Evolutionary conservation across 768 basidiomycete species (phyloP), one percentile per base, ranked within the genome.

Genomic region (Suillus luteus): DNA sequence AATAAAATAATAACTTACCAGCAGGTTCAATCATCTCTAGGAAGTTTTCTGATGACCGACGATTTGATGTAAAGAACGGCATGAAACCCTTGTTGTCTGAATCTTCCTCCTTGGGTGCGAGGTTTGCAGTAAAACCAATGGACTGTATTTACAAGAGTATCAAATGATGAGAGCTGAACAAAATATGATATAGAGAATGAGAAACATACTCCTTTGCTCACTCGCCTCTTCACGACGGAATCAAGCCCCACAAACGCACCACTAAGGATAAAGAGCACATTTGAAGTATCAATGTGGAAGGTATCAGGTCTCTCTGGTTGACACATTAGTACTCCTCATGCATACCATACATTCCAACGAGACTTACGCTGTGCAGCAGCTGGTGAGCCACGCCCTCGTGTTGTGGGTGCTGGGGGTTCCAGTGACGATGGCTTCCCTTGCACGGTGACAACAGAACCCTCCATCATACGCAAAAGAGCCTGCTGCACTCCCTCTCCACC

Each of bases 401-500:
- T 81, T 7, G 86, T 83, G 51, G 80, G 77, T 40, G 83, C 81
- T 15, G 82, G 72, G 27, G 75, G 71, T 58, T 88, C 86, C 38
- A 74, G 70, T 35, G 82, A 64, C 41, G 78, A 78, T 19, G 84
- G 86, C 73, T 91, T 93, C 0, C 89, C 86, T 69, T 92, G 91
- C 1, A 96, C 82, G n/a, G 87, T 88, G 44, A 96, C 83, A 8
- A 89, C 78, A 0, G 93, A 89, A 15, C 96, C 96, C 80, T 99
- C 96, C 83, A 99, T 90, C 87, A 99, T 92, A 60, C 96, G 85
- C 5, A 97, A 78, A 19, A 97, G 82, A 22, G 93, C 89, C 75
- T 98, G 95, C 71, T 99, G 96, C 6, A 99, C 96, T 40, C 96
- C 96, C 81, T 97, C 95, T 11, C 96, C 96, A 27, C 93, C 90